phyloP scores from a whole-genome alignment of 768 basidiomycete species.

The Porpolomopsis calyptriformis region DNA sequence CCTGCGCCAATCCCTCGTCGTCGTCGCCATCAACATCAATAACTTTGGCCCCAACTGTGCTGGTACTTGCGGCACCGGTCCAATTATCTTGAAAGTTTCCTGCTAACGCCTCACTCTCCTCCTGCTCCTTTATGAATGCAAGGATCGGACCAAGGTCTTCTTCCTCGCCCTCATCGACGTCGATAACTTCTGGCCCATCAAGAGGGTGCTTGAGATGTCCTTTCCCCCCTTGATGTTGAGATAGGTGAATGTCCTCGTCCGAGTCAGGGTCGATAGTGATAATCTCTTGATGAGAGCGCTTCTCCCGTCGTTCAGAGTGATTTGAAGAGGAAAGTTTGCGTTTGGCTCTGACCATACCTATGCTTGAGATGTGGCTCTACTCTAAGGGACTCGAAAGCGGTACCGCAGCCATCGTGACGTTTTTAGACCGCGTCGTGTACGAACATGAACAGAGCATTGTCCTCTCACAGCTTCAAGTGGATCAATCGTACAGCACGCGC shows the following conservation, averaged over 20 bases:
- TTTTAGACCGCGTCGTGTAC: background rate
- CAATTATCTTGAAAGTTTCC: slow-evolving; percentile 24
- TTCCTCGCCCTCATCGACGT: slow-evolving; percentile 29
- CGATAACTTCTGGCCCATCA: no score
- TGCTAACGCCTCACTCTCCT: slow-evolving; percentile 33
- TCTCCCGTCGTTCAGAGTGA: no score
- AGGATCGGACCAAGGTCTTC: slow-evolving; percentile 31
- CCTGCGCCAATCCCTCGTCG: slow-evolving; percentile 29
- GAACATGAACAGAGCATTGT: no score
- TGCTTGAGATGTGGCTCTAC: no score
- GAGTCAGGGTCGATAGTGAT: slow-evolving; percentile 17
- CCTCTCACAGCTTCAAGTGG: no score
- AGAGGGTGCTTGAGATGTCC: no score
- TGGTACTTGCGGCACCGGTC: slow-evolving; percentile 8
- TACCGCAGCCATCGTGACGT: no score
- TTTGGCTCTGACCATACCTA: no score
- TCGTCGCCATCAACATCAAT: slow-evolving; percentile 17
- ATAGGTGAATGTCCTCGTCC: slow-evolving; percentile 30
- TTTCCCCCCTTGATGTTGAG: no score
- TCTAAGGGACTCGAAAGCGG: no score
- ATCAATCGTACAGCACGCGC: no score
- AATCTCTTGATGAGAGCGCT: background rate
- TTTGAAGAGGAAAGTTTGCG: no score
- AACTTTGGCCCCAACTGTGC: slow-evolving; percentile 7
- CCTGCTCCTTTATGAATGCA: slow-evolving; percentile 31